phyloP scores from a whole-genome alignment of 768 basidiomycete species.

The Goffeauzyma gilvescens region DNA sequence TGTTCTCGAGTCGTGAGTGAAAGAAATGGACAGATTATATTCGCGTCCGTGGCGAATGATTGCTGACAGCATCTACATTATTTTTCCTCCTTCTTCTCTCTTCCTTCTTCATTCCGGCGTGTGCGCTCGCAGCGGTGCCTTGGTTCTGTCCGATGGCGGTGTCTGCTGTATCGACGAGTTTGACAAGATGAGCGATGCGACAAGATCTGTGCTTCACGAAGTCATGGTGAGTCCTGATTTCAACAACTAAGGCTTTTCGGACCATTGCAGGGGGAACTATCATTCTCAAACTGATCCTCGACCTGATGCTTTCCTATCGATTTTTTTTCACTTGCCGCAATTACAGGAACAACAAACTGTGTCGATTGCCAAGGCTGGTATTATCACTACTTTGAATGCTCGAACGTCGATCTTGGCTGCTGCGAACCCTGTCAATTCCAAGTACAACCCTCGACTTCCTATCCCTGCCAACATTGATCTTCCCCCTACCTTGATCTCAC shows the following conservation, averaged over 20 bases:
- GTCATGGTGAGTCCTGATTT: constrained; percentile 32
- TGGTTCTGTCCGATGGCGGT: constrained; percentile 86
- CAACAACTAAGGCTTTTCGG: neutral
- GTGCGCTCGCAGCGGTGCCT: constrained; percentile 45
- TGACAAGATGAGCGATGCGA: constrained; percentile 39
- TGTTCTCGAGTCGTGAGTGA: constrained; percentile 68
- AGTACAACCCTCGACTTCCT: constrained; percentile 77
- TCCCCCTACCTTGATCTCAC: constrained; percentile 90
- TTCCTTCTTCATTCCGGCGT: neutral
- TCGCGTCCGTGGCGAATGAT: no score
- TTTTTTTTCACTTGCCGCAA: no score
- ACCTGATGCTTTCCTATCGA: no score
- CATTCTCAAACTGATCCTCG: no score
- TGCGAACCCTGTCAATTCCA: constrained; percentile 89
- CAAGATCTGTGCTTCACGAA: constrained; percentile 38
- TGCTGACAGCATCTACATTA: no score
- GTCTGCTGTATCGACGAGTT: constrained; percentile 99
- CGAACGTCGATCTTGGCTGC: constrained; percentile 93
- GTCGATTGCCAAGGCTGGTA: constrained; percentile 96
- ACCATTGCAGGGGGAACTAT: neutral
- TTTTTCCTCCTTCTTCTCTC: no score
- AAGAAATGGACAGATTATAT: no score
- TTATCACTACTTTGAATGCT: constrained; percentile 93
- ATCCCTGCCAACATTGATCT: constrained; percentile 93
- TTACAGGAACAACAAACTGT: constrained; percentile 93